phyloP scores from a whole-genome alignment of 1,284 basidiomycete species.

The Ceratobasidium sp. region DNA sequence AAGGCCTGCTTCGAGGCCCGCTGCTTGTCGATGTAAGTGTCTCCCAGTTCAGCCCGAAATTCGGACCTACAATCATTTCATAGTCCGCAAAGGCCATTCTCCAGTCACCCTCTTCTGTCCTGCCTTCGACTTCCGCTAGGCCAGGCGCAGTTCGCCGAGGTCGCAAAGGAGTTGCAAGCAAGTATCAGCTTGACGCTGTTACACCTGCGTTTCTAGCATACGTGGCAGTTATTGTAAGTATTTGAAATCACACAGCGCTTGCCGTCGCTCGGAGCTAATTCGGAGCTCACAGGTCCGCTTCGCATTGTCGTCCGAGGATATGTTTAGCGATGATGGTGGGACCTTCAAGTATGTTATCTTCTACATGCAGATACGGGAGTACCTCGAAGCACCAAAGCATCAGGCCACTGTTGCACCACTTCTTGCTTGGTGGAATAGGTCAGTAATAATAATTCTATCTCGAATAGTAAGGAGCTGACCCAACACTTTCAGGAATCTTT shows the following conservation, averaged over 20 bases:
- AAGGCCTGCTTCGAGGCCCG: not conserved
- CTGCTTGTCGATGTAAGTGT: not conserved
- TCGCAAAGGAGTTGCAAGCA: not conserved
- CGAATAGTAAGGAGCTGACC: not conserved
- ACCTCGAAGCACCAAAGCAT: conserved; percentile 2
- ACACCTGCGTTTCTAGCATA: conserved; percentile 13
- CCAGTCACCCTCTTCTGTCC: not conserved
- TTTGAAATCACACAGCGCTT: not conserved
- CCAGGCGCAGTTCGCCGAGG: not conserved
- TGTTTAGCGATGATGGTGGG: not conserved
- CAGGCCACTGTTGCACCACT: not conserved
- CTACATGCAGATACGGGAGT: not conserved
- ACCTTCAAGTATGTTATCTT: conserved; percentile 4
- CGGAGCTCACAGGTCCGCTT: not conserved
- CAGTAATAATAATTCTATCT: not conserved
- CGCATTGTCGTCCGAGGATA: not conserved
- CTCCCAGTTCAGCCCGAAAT: too few relatives aligned
- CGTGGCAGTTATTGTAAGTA: conserved; percentile 16
- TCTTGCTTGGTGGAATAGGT: conserved; percentile 11
- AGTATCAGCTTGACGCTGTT: conserved; percentile 4
- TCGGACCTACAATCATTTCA: too few relatives aligned
- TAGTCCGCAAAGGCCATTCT: conserved; percentile 2
- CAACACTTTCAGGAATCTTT: not conserved
- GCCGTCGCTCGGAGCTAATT: not conserved
- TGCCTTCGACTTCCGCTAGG: not conserved